A percentile compares a stretch with the other conserved stretches of the same genome.
Evolutionary conservation across 2,329 filamentous ascomycete species (phyloP).

Genomic region (Nemania sp.): DNA sequence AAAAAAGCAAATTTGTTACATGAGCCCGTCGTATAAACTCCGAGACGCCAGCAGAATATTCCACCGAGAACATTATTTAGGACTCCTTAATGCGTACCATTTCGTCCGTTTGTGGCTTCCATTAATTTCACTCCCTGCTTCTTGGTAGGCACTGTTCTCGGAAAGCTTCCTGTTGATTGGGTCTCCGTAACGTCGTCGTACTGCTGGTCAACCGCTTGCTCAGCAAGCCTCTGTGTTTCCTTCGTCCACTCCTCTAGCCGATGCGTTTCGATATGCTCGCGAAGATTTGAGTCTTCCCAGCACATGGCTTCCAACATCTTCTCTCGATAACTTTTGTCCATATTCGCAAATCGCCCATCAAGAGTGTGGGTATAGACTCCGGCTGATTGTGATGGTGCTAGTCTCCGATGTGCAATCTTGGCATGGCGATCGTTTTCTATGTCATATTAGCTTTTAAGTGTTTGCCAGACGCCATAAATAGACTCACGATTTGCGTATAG

Average conservation of each 20-base stretch:
- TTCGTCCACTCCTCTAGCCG: constrained; percentile 76
- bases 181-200: constrained; percentile 47
- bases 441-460: constrained; percentile 21
- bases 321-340: constrained; percentile 72
- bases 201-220: constrained; percentile 47
- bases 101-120: constrained; percentile 44
- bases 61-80: constrained; percentile 20
- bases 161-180: constrained; percentile 24
- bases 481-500: constrained; percentile 74
- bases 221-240: constrained; percentile 48
- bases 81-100: constrained; percentile 43
- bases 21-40: constrained; percentile 32
- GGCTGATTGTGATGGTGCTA: constrained; percentile 65
- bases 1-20: constrained; percentile 41
- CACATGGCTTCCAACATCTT: constrained; percentile 78
- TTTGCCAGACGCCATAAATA: constrained; percentile 34
- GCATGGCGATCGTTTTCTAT: constrained; percentile 58
- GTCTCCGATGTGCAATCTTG: constrained; percentile 58
- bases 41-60: constrained; percentile 41
- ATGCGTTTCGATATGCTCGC: constrained; percentile 73
- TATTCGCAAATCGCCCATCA: constrained; percentile 68
- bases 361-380: constrained; percentile 72
- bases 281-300: constrained; percentile 76
- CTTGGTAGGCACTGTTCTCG: constrained; percentile 20
- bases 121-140: constrained; percentile 36